Evolutionary conservation across 192 early-diverging fungal genomes (phyloP), one percentile per base, ranked within the genome.

Genomic region (Umbelopsis sp.): DNA sequence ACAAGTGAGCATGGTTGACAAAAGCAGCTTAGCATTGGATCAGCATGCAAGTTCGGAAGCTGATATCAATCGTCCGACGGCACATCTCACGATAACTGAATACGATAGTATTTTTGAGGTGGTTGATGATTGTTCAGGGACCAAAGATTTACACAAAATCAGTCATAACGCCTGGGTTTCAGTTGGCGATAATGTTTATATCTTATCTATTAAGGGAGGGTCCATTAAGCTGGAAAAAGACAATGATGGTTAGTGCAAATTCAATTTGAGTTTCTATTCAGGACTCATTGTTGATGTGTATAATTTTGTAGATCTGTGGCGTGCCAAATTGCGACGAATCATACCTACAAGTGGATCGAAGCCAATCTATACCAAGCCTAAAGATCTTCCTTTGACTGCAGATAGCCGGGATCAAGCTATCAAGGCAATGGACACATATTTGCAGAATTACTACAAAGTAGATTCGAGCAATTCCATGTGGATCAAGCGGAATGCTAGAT

Each of bases 351-450:
- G n/a, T 12, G 10, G 4, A 25, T 44, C n/a, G 22, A 47, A 23
- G 3, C 41, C 5, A 27, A 41, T 15, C 10, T 49, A 18, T 49
- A 22, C 21, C 3, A 30, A 9, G 12, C 65, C 16, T 22, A 66
- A 44, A 69, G 51, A 69, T 66, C 47, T 85, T 16, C 74, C 80
- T 11, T 75, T 87, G 18, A 67, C 55, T 25, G 76, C 84, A 18
- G 86, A 88, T 64, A 74, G 76, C 21, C 76, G 92, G 41, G 73
- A 61, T 35, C 77, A 71, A n/a, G 87, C 84, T 9, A 74, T 93
- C 20, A 86, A 71, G 18, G 92, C 84, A 12, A 81, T 86, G 8
- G 94, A 95, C 74, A 89, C 87, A 0, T 85, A 84, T 79, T 65
- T 90, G 5, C 30, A 64, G 4, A 64, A 78, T 4, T 76, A 46